Base-by-base conservation (phyloP, 345 rosid genomes). In the Sisymbrium irio region DNA sequence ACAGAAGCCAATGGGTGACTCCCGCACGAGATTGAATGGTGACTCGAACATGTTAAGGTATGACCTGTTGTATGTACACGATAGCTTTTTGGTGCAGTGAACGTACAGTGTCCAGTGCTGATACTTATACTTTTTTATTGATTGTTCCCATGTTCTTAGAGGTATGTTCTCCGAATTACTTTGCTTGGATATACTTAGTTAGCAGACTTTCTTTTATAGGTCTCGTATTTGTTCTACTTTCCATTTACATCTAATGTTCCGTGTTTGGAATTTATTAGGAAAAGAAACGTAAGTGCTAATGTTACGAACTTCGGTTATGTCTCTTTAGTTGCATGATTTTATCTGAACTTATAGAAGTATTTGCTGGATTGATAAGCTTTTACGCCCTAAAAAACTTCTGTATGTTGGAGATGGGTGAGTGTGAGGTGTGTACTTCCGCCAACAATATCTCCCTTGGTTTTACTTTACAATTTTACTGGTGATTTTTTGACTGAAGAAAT, bases 31-130 rank as follows among this genome's bases (percentile, higher is more conserved):
- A 80, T 82, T 83, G 74, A 89, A 83, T 74, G 86, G 82, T 76
- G 95, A 95, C 69, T 83, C 87, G 14, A 89, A 85, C 78, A 93
- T 87, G 28, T 79, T 84, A 80, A 92, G 97, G 99, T 92, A 79
- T 45, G 74, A 33, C 32, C 37, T 67, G 36, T 66, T 49, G 9
- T 68, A n/a, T 36, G 13, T 53, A 62, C 28, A 18, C 11, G 36
- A 53, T 69, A 69, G 42, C 30, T 55, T 63, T 69, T 77, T 47
- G 27, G 55, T 71, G 65, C 32, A 46, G 46, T 70, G 30, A 62
- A 74, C 49, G 35, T 44, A 40, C 51, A 62, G 40, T 45, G 58
- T 53, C 40, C 32, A 41, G 7, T 15, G 69, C 30, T 60, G 36
- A 61, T 61, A 50, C 44, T 32, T 60, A 66, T 30, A 47, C 36